Base-by-base conservation (phyloP, 345 rosid species). In the Hibiscus mutabilis region DNA sequence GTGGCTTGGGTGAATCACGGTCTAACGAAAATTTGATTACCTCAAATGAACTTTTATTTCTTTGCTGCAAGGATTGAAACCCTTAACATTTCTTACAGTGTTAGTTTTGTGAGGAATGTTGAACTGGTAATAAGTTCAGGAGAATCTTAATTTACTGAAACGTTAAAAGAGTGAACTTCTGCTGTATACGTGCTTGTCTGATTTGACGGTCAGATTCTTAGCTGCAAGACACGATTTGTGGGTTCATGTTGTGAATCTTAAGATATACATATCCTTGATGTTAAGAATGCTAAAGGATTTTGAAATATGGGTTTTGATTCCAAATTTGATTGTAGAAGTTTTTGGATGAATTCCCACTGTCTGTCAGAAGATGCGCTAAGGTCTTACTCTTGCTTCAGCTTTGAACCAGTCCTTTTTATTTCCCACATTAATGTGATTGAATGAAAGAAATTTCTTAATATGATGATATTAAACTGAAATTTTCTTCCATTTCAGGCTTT, bases 401-500 rank as follows among this genome's bases (percentile, higher is more conserved):
- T 33, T 35, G 66, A 9, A 62, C 27, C 37, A 10, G 18, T 62
- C 25, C 49, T 40, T 63, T 49, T 65, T 49, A 5, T 67, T 71
- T 62, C 22, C 19, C 21, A 3, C 60, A 4, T 33, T 31, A 47
- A 35, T 57, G 65, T 59, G 49, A 49, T 49, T 49, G 55, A 49
- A 5, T 42, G 52, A 71, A 5, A 52, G 18, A 6, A 5, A 6
- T 11, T 35, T 22, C 8, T 33, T 18, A 12, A 49, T 9, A 19
- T 67, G 79, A 66, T 47, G 18, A 22, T 56, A 58, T 58, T 71
- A 59, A 66, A 49, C 47, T 53, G 15, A 59, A 44, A 35, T 78
- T 42, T 42, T 42, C 15, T 74, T 71, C 58, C 7, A 49, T 78
- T 83, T 76, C 78, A 87, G 98, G 99, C 99, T 95, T 78, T 82